Base-by-base conservation (phyloP, 768 basidiomycete genomes). In the Coprinellus micaceus region DNA sequence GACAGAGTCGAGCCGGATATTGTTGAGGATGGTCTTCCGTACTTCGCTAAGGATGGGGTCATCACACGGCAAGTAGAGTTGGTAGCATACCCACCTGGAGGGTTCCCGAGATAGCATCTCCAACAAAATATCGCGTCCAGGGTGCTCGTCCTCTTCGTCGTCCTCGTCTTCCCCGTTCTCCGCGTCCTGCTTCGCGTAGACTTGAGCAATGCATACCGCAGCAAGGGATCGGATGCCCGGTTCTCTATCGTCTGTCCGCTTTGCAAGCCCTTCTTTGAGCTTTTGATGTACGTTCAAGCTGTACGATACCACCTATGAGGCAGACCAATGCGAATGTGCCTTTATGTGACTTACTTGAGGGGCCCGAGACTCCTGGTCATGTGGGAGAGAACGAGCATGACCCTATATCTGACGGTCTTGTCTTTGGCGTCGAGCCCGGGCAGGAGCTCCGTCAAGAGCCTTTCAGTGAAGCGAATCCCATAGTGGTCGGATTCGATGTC, bases 221-320 rank as follows among this genome's bases (percentile, higher is more conserved):
- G 91, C 92, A 64, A 92, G 91, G 0, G 88, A 78, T 15, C 96
- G 83, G 13, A 98, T 82, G 21, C 74, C 66, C 0, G 79, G 64
- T 64, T 98, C 96, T 68, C 86, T 95, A 73, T 98, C 96, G 12
- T 77, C 73, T 11, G 88, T 69, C 21, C 96, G 82, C 2, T 85
- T 87, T 21, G 95, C 70, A 4, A 97, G 79, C 0, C 80, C 75
- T 0, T 72, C 60, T 26, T 87, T 82, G 2, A 98, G 79, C 0
- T 72, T 58, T 3, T 69, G 70, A 64, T 90, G 97, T 11, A 89
- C 71, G n/a, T 91, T 88, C 67, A 91, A 89, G 58, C 94, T 98
- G 66, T n/a, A n/a, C n/a, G 21, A 50, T 22, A n/a, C 37, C 37
- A 13, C 37, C 37, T 39, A n/a, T 39, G 37, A 39, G 13, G n/a